A percentile compares a stretch with the other conserved stretches of the same genome.
phyloP scores from a whole-genome alignment of 345 rosid genomes.

The Tarenaya hassleriana region DNA sequence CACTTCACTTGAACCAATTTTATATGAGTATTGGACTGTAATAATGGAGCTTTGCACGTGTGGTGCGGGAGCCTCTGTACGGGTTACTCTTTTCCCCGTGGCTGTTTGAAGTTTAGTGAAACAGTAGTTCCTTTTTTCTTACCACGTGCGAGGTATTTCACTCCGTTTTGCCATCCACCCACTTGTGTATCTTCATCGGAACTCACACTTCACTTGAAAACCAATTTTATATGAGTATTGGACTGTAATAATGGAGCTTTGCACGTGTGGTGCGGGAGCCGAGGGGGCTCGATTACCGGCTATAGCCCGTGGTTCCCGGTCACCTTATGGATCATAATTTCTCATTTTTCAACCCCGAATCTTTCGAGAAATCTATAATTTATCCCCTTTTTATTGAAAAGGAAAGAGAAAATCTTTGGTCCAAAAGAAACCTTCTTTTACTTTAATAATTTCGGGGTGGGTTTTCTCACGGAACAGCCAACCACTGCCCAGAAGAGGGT shows the following conservation, averaged over 20 bases:
- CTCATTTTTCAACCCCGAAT: not conserved
- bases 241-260: not conserved
- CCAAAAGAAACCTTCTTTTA: constrained; percentile 7
- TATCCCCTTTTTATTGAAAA: not conserved
- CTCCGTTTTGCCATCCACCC: too few species aligned
- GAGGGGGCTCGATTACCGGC: constrained; percentile 33
- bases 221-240: too few species aligned
- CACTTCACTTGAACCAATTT: too few species aligned
- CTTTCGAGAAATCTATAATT: not conserved
- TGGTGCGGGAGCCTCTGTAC: constrained; percentile 27
- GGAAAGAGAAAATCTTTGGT: constrained; percentile 8
- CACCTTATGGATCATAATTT: constrained; percentile 10
- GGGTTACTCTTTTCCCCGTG: not conserved
- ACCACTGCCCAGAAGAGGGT: constrained; percentile 30
- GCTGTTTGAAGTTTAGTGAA: not conserved
- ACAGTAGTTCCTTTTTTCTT: constrained; percentile 7
- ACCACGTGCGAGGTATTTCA: not conserved
- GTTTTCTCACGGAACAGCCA: constrained; percentile 19
- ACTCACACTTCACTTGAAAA: too few species aligned
- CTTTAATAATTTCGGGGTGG: constrained; percentile 17
- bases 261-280: constrained; percentile 46
- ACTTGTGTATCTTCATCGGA: too few species aligned
- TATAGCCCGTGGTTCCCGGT: constrained; percentile 36
- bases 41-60: constrained; percentile 33
- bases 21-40: not conserved